These are phyloP conservation scores for Cochliopodium minus DNA, from an alignment of 208 protist species.

Conservation along the genomic window DNA sequence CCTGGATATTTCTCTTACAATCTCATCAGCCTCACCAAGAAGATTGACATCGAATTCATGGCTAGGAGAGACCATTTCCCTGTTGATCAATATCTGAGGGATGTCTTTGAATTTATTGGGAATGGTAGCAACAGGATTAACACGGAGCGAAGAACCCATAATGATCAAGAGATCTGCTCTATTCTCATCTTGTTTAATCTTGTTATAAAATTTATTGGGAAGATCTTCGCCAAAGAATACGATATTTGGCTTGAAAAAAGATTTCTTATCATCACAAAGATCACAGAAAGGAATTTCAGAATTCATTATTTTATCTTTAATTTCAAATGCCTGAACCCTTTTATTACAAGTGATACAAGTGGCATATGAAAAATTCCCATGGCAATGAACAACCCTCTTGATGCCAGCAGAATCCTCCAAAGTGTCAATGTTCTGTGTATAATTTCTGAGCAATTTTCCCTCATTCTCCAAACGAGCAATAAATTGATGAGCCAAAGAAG, in stretches of 20 bases:
- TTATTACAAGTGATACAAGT: conserved; percentile 41
- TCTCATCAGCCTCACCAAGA: too few species aligned
- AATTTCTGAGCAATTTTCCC: conserved; percentile 62
- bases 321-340: too few species aligned
- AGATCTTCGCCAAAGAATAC: conserved; percentile 85
- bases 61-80: too few species aligned
- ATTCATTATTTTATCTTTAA: too few species aligned
- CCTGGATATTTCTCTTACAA: too few species aligned
- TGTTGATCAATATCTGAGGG: too few species aligned
- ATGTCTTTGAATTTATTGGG: too few species aligned
- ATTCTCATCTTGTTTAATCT: too few species aligned
- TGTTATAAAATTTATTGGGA: conserved; percentile 52
- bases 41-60: too few species aligned
- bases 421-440: conserved; percentile 89
- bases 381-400: conserved; percentile 70
- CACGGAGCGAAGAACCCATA: conserved; percentile 76
- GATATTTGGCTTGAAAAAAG: conserved; percentile 78
- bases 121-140: conserved; percentile 69
- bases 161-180: conserved; percentile 76
- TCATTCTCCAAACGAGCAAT: conserved; percentile 67
- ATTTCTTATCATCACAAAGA: conserved; percentile 23
- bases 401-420: conserved; percentile 63
- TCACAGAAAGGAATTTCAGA: too few species aligned
- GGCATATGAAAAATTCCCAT: conserved; percentile 67
- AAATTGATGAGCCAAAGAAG: conserved; percentile 72